phyloP scores from a whole-genome alignment of 352 stramenopile genomes.

The Phytopythium aichiense region DNA sequence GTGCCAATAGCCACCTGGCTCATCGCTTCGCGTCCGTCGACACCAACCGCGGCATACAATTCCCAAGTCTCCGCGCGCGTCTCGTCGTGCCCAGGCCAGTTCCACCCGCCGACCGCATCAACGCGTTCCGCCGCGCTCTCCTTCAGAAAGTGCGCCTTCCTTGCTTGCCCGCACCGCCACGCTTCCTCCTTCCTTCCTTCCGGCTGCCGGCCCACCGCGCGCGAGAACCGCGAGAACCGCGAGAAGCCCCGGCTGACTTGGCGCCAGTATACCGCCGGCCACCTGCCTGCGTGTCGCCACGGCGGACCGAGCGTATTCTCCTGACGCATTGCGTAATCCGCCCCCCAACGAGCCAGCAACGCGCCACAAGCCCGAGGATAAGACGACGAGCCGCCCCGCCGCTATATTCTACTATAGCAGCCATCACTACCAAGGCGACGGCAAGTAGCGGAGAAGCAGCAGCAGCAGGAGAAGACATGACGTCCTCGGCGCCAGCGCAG shows the following conservation, averaged over 20 bases:
- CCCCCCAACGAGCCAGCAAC: not conserved
- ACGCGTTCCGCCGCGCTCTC: not conserved
- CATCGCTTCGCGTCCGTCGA: not conserved
- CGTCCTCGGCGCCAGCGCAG: not conserved
- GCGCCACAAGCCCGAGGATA: not conserved
- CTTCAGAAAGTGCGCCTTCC: not conserved
- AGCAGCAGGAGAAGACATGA: not conserved
- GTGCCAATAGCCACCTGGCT: not conserved
- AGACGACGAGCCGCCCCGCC: not conserved
- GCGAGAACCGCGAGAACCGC: not conserved
- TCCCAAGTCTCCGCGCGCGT: not conserved
- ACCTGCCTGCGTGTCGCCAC: too few relatives aligned
- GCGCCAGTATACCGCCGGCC: too few relatives aligned
- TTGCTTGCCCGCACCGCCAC: not conserved
- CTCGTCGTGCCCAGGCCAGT: too few relatives aligned
- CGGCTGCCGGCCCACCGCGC: too few relatives aligned
- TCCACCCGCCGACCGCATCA: not conserved
- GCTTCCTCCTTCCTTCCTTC: too few relatives aligned
- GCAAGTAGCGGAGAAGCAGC: not conserved
- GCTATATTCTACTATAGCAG: not conserved
- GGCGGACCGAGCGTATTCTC: too few relatives aligned
- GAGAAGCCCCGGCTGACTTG: not conserved
- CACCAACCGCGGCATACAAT: not conserved
- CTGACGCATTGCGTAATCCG: not conserved
- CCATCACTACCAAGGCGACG: not conserved